Evolutionary conservation across 805 yeast genomes (phyloP).

Genomic region (Wickerhamomyces silvicola): DNA sequence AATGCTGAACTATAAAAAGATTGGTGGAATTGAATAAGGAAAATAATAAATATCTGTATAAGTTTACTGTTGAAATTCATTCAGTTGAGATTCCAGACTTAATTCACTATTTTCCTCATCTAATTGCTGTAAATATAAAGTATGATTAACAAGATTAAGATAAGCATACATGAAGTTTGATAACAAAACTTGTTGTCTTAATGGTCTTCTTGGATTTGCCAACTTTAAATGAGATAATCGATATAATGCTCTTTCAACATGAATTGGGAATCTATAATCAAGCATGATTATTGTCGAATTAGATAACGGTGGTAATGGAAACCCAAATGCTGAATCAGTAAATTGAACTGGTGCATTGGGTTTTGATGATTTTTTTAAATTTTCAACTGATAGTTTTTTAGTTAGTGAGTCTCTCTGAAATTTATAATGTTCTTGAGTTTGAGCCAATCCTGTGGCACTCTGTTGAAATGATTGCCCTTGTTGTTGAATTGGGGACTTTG

Average conservation of each 20-base stretch:
- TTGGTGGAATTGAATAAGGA: constrained; percentile 44
- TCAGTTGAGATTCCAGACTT: constrained; percentile 1
- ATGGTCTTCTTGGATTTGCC: constrained; percentile 88
- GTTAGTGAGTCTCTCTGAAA: constrained; percentile 14
- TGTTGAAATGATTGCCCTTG: constrained; percentile 1
- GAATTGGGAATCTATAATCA: constrained; percentile 84
- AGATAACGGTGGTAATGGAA: constrained; percentile 78
- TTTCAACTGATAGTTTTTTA: constrained; percentile 26
- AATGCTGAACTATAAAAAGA: too few species aligned
- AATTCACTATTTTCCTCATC: constrained; percentile 26
- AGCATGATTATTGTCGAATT: constrained; percentile 73
- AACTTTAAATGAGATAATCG: constrained; percentile 86
- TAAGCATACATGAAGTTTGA: constrained; percentile 98
- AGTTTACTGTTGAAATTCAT: constrained; percentile 1
- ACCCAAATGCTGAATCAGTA: constrained; percentile 81
- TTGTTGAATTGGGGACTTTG: constrained; percentile 4
- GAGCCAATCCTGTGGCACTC: background rate
- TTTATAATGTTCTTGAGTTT: constrained; percentile 14
- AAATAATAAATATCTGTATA: background rate
- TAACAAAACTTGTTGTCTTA: constrained; percentile 85
- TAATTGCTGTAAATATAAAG: constrained; percentile 65
- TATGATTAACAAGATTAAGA: constrained; percentile 89
- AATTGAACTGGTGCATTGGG: constrained; percentile 54
- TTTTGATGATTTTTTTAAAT: constrained; percentile 28
- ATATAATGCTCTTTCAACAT: constrained; percentile 93